Evolutionary conservation across 73 alveolate species (phyloP), one percentile per base, ranked within the genome.

Genomic region (Paramecium tetraurelia): DNA sequence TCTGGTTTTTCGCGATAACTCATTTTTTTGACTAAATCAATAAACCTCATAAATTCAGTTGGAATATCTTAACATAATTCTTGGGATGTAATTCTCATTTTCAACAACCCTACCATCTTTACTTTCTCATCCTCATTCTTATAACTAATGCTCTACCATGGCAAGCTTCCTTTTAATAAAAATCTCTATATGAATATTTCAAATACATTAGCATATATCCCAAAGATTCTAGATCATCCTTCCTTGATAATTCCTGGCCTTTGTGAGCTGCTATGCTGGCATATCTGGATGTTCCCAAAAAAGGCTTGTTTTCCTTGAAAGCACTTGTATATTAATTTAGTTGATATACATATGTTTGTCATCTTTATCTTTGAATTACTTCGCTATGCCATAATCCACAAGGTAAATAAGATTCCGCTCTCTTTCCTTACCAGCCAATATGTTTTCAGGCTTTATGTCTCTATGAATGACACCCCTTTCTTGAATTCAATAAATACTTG

Each of bases 101-200:
- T 97, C 98, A 92, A 93, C 43, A 96, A 97, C 90, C 92, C 93
- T 58, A 98, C 95, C 86, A 92, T 93, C 92, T 95, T 95, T 77
- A 95, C 96, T 86, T 98, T 98, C 80, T 98, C 99, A 63, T 96
- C 96, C 93, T 96, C 97, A 9, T 96, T 92, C 84, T 95, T 92
- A 2, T 98, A 98, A 85, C 93, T 86, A 86, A 95, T 92, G 2
- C 98, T 99, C 85, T 96, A 96, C 99, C 99, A 98, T 36, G 99
- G 99, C 43, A 94, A 77, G 43, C 84, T 86, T 20, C 97, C 96
- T 27, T 93, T 93, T 44, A 68, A 27, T 92, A 94, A 87, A 53
- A 92, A 94, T 93, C 86, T 70, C 57, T 70, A 21, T 24, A 86
- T 21, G 5, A 48, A 33, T 31, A 70, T 24, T n/a, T 5, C 16